Evolutionary conservation across 495 filamentous ascomycete genomes (phyloP), one percentile per base, ranked within the genome.

Genomic region (Immersiella caudata): DNA sequence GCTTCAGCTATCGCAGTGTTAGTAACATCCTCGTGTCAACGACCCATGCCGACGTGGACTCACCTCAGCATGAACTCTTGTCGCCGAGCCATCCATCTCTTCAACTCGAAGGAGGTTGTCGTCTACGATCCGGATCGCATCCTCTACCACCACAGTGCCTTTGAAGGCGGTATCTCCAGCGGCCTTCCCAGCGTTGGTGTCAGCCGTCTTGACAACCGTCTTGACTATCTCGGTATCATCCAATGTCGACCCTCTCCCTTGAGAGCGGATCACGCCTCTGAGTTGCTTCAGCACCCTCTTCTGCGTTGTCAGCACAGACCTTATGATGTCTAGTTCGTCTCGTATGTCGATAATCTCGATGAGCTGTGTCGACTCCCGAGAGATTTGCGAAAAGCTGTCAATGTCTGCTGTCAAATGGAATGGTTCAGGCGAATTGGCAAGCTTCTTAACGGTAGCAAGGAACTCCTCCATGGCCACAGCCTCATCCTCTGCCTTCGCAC

Each of bases 341-440:
- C 54, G 33, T 11, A 66, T 51, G 25, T 66, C 64, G 16, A 52
- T 51, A 16, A 66, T 60, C 35, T 66, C 55, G 40, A 66, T 54
- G 0, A 66, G 29, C 21, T 9, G 64, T 12, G 14, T 66, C 6
- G 64, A 36, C 35, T 66, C 55, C 0, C 21, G 18, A 0, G 36
- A 36, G n/a, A 66, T 21, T 35, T 60, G 8, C n/a, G 67, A 69
- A 29, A 69, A 69, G 26, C 57, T 69, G 54, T 69, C 63, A 25
- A 69, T 69, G 0, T 66, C 63, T 2, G 26, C 62, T 12, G 63
- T 66, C 29, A 57, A 25, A 11, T 12, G 33, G 25, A 66, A 69
- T 7, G 67, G 67, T 6, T 69, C 63, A 20, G 6, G 24, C 2
- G 57, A 56, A 0, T 62, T 20, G 0, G 58, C 33, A 7, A 66